Evolutionary conservation across 106 monocot genomes (phyloP).

Genomic region (Dioscorea zingiberensis): DNA sequence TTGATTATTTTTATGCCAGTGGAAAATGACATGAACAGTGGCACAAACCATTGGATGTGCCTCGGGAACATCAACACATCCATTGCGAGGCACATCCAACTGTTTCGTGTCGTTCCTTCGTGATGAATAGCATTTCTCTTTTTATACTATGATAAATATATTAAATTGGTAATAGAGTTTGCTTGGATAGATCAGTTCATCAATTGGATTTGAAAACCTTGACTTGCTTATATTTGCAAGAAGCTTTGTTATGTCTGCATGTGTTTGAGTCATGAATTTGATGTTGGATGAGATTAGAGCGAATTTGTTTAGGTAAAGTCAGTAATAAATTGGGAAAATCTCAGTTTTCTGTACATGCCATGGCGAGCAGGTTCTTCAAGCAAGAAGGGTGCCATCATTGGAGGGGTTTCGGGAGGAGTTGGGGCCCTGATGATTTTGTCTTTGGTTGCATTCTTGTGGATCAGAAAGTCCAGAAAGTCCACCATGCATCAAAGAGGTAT

Average conservation of each 20-base stretch:
- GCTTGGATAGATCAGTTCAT: no score
- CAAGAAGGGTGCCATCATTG: constrained; percentile 26
- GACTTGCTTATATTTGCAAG: not conserved
- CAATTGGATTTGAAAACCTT: no score
- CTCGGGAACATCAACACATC: no score
- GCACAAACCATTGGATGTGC: no score
- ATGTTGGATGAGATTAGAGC: not conserved
- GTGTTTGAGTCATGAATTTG: not conserved
- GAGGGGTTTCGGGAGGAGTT: constrained; percentile 39
- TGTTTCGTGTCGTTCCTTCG: no score
- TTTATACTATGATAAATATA: no score
- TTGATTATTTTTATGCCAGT: no score
- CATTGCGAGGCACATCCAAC: no score
- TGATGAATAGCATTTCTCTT: no score
- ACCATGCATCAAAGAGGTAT: constrained; percentile 23
- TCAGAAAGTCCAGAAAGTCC: constrained; percentile 13
- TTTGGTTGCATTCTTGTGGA: constrained; percentile 23
- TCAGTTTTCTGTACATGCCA: not conserved
- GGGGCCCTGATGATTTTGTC: constrained; percentile 24
- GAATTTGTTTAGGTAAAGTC: no score
- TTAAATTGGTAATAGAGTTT: no score
- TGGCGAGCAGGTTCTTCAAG: constrained; percentile 22
- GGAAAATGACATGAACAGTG: no score
- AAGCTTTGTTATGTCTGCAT: not conserved
- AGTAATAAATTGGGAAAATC: not conserved